A percentile compares a stretch with the other conserved stretches of the same genome.
Conservation (phyloP, 106 monocot species). For the Dioscorea zingiberensis region DNA sequence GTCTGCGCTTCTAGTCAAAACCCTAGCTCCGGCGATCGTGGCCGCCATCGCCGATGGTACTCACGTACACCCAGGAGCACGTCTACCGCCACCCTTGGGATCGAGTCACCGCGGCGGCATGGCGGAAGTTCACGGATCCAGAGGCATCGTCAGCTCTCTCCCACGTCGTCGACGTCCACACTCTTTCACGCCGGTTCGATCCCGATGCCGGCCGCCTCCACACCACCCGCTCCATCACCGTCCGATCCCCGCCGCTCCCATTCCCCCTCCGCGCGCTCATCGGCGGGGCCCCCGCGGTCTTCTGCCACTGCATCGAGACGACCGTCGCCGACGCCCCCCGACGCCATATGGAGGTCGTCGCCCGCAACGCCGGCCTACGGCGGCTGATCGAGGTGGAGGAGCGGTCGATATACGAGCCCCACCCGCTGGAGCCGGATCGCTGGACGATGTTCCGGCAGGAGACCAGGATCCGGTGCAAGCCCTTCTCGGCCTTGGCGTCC, state of each 20-base stretch:
- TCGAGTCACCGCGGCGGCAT: slow-evolving; percentile 86
- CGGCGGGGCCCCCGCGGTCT: slow-evolving; percentile 34
- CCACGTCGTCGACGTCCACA: slow-evolving; percentile 95
- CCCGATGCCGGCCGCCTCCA: slow-evolving; percentile 35
- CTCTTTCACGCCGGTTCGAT: slow-evolving; percentile 67
- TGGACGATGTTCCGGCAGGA: slow-evolving; percentile 91
- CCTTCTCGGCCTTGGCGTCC: slow-evolving; percentile 72
- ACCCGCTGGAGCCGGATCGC: slow-evolving; percentile 49
- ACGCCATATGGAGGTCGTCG: slow-evolving; percentile 80
- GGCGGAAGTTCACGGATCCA: slow-evolving; percentile 94
- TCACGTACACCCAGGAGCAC: slow-evolving; percentile 86
- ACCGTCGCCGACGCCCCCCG: slow-evolving; percentile 55
- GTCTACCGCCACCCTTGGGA: slow-evolving; percentile 89
- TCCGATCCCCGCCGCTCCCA: slow-evolving; percentile 76
- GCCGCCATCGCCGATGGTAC: slow-evolving; percentile 42
- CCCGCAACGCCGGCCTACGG: slow-evolving; percentile 59
- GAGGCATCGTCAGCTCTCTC: slow-evolving; percentile 52
- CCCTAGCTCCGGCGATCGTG: background rate
- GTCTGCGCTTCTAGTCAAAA: background rate
- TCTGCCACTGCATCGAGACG: slow-evolving; percentile 84
- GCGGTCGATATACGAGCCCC: slow-evolving; percentile 63
- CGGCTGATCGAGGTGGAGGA: slow-evolving; percentile 91
- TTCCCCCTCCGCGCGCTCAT: slow-evolving; percentile 73
- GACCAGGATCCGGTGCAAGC: slow-evolving; percentile 83
- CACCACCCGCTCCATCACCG: slow-evolving; percentile 74